Percentiles rank a stretch among this genome's conserved stretches.
phyloP scores from a whole-genome alignment of 2,329 filamentous ascomycete species.

The Cordyceps farinosa region DNA sequence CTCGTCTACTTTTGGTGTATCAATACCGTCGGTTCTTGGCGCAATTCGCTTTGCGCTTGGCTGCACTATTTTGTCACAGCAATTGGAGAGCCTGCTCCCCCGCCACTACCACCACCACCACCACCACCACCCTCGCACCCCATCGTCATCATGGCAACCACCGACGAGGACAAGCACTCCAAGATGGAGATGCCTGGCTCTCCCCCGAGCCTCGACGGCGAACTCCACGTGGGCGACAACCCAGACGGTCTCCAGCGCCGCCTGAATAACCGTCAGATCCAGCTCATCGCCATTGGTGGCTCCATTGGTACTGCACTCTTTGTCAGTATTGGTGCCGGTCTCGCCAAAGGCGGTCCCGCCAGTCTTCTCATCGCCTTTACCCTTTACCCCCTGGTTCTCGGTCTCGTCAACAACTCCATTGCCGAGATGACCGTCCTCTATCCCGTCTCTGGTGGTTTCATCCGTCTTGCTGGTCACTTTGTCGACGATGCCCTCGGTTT shows the following conservation, averaged over 20 bases:
- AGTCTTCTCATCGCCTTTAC: constrained; percentile 57
- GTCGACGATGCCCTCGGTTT: constrained; percentile 64
- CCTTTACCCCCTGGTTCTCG: constrained; percentile 53
- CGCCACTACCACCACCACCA: background rate
- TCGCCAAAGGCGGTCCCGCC: constrained; percentile 41
- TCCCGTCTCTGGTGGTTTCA: constrained; percentile 61
- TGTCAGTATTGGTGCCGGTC: constrained; percentile 57
- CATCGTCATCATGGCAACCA: constrained; percentile 15
- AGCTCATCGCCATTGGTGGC: constrained; percentile 56
- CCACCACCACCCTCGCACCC: background rate
- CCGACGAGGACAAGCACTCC: constrained; percentile 21
- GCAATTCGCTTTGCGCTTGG: constrained; percentile 12
- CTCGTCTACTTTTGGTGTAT: background rate
- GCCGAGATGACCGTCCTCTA: constrained; percentile 63
- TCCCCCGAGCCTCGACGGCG: constrained; percentile 25
- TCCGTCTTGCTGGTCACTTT: constrained; percentile 62
- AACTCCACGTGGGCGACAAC: constrained; percentile 29
- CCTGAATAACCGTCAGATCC: constrained; percentile 53
- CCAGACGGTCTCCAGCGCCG: constrained; percentile 42
- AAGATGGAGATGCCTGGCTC: constrained; percentile 25
- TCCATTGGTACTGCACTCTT: constrained; percentile 58
- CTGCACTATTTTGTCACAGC: background rate
- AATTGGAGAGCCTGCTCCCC: background rate
- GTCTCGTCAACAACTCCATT: constrained; percentile 60
- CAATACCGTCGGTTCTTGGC: background rate